These are phyloP conservation scores for Pseudogymnoascus destructans DNA, from an alignment of 2,329 filamentous ascomycete genomes.

Conservation along the genomic window DNA sequence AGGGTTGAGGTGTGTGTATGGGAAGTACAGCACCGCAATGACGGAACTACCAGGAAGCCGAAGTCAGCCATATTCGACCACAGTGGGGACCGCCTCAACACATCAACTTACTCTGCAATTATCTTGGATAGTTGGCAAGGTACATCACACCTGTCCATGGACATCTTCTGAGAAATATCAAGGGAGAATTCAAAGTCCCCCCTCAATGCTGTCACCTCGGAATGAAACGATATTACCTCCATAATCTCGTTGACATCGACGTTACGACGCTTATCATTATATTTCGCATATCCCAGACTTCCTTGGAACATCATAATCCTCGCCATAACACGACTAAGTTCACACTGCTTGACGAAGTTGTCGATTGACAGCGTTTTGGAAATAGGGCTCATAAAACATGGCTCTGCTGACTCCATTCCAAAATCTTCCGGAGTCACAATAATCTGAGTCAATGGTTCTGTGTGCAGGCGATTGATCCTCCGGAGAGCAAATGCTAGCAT, in stretches of 20 bases:
- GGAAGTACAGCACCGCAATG: not conserved
- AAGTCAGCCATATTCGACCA: not conserved
- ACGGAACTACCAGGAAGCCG: not conserved
- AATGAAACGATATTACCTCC: slow-evolving; percentile 9
- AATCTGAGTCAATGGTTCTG: not conserved
- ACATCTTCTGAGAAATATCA: not conserved
- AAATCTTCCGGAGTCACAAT: slow-evolving; percentile 1
- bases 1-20: not conserved
- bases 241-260: slow-evolving; percentile 5
- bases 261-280: not conserved
- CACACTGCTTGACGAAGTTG: slow-evolving; percentile 9
- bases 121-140: slow-evolving; percentile 9
- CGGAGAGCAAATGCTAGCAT: slow-evolving; percentile 9
- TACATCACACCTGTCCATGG: not conserved
- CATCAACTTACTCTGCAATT: slow-evolving; percentile 4
- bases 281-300: slow-evolving; percentile 3
- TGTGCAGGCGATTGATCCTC: slow-evolving; percentile 7
- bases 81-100: not conserved
- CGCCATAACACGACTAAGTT: slow-evolving; percentile 10
- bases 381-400: slow-evolving; percentile 2
- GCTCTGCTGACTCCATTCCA: not conserved
- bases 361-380: not conserved
- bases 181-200: slow-evolving; percentile 4
- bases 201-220: not conserved
- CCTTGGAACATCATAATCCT: slow-evolving; percentile 9